Conservation (phyloP, 352 stramenopile genomes). For the Phytopythium boreale region DNA sequence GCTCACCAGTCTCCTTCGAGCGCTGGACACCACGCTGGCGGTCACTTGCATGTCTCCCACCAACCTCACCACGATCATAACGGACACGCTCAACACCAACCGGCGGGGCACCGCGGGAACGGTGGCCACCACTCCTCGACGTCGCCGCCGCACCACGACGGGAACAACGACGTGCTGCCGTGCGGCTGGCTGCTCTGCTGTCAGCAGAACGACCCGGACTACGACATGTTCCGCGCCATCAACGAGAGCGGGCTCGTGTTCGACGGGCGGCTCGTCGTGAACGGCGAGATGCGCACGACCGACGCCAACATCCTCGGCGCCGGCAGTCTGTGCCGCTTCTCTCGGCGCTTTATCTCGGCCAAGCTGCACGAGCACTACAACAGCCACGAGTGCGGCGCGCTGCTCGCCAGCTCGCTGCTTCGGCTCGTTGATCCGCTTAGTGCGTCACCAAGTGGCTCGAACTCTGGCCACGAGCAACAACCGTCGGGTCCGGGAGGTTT, state of each 20-base stretch:
- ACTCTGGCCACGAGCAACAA: neutral
- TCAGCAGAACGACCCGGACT: conserved; percentile 81
- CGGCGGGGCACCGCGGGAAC: neutral
- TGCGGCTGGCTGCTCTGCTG: conserved; percentile 83
- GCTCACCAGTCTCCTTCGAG: neutral
- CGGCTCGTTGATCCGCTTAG: conserved; percentile 61
- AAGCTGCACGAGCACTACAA: conserved; percentile 81
- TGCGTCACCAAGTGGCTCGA: neutral
- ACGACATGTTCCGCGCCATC: conserved; percentile 87
- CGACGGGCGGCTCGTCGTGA: conserved; percentile 89
- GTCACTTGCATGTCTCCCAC: neutral
- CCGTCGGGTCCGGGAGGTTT: neutral
- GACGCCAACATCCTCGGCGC: conserved; percentile 75
- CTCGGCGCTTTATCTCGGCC: conserved; percentile 67
- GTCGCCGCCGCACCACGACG: neutral
- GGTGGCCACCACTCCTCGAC: neutral
- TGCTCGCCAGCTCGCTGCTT: conserved; percentile 63
- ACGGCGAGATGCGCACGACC: conserved; percentile 80
- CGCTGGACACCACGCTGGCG: neutral
- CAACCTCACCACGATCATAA: neutral
- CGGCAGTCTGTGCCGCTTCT: conserved; percentile 78
- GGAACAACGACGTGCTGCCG: conserved; percentile 18
- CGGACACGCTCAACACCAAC: neutral
- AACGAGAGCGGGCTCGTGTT: conserved; percentile 92
- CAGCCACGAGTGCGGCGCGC: conserved; percentile 67